Percentiles rank a stretch among this genome's conserved stretches.
phyloP scores from a whole-genome alignment of 768 basidiomycete genomes.

The Panaeolus cyanescens region DNA sequence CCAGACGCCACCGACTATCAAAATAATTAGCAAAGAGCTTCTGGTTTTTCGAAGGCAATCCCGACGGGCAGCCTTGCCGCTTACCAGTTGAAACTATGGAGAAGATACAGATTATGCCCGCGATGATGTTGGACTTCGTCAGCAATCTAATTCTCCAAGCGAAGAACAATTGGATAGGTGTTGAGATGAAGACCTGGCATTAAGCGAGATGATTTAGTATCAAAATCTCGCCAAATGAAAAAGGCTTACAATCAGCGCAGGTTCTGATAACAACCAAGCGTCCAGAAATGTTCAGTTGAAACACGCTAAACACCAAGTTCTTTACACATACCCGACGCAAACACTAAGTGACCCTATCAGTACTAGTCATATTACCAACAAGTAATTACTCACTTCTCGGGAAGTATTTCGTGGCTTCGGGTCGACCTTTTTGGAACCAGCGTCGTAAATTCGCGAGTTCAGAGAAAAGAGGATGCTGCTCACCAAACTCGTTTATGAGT shows the following conservation, averaged over 20 bases:
- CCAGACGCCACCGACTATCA: constrained; percentile 47
- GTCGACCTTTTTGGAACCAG: constrained; percentile 25
- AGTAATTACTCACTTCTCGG: constrained; percentile 27
- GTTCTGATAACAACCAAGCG: constrained; percentile 25
- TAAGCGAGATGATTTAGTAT: background rate
- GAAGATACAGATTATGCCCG: constrained; percentile 31
- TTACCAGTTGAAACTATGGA: constrained; percentile 37
- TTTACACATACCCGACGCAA: constrained; percentile 19
- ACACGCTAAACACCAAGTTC: background rate
- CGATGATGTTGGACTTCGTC: constrained; percentile 37
- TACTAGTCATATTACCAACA: background rate
- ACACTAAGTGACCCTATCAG: constrained; percentile 14
- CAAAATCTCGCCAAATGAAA: background rate
- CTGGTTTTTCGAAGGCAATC: no score
- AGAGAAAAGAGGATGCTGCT: background rate
- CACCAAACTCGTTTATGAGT: constrained; percentile 43
- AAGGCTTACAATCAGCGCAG: constrained; percentile 30
- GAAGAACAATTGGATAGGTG: constrained; percentile 49
- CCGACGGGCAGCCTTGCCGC: no score
- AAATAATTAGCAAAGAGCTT: background rate
- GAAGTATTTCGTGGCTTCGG: constrained; percentile 34
- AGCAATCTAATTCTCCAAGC: constrained; percentile 44
- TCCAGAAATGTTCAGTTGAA: background rate
- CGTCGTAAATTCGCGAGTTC: background rate
- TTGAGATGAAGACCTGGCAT: constrained; percentile 41